Evolutionary conservation across 192 early-diverging fungal genomes (phyloP).

Genomic region (Dimargaris cristalligena): DNA sequence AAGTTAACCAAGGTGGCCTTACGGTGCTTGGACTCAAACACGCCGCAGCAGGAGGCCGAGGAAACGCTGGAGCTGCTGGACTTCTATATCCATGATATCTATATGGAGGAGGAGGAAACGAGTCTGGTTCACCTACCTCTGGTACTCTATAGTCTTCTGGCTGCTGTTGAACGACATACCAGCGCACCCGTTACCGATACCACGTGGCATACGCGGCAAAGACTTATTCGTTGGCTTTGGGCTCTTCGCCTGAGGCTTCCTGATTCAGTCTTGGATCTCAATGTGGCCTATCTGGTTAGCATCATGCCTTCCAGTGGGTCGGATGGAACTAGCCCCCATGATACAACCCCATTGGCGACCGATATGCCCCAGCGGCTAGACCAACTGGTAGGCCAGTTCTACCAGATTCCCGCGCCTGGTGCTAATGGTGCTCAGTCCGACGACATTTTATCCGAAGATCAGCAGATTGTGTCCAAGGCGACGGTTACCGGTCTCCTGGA

Average conservation of each 20-base stretch:
- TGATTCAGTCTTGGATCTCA: background rate
- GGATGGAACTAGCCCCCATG: too few relatives aligned
- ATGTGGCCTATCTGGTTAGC: background rate
- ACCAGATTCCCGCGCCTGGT: too few relatives aligned
- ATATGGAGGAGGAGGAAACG: conserved; percentile 67
- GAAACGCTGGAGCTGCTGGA: conserved; percentile 39
- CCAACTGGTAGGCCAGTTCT: too few relatives aligned
- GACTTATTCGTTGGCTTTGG: background rate
- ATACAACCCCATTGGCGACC: too few relatives aligned
- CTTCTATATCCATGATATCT: conserved; percentile 58
- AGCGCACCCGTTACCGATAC: background rate
- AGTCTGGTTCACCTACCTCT: conserved; percentile 68
- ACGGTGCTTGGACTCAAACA: conserved; percentile 19
- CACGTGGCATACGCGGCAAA: background rate
- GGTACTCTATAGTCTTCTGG: conserved; percentile 42
- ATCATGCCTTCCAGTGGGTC: too few relatives aligned
- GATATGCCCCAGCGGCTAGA: too few relatives aligned
- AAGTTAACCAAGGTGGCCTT: conserved; percentile 40
- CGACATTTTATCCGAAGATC: too few relatives aligned
- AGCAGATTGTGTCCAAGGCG: too few relatives aligned
- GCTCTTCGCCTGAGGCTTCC: background rate
- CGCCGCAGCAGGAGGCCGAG: background rate
- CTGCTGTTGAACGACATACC: too few relatives aligned
- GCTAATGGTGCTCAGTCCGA: too few relatives aligned
- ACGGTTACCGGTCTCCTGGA: too few relatives aligned